Conservation (phyloP, 192 early-diverging fungal genomes). For the Linnemannia elongata region DNA sequence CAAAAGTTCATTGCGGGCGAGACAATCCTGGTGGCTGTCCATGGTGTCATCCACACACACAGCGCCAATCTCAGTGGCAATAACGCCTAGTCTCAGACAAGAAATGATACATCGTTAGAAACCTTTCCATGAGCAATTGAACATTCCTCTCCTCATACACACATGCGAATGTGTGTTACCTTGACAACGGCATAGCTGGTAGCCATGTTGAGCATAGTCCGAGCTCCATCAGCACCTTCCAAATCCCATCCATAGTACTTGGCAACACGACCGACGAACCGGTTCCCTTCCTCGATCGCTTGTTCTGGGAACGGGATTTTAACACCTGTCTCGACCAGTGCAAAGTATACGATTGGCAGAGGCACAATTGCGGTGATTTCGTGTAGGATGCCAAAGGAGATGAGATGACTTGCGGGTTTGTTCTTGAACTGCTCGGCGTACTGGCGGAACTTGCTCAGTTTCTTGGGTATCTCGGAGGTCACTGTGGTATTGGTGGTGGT, state of each 20-base stretch:
- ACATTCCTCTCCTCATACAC: neutral
- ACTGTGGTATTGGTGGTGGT: neutral
- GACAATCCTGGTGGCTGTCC: constrained; percentile 65
- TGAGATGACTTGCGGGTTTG: constrained; percentile 77
- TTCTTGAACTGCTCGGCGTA: constrained; percentile 71
- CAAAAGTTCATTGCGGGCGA: constrained; percentile 59
- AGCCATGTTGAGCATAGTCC: constrained; percentile 79
- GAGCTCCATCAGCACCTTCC: constrained; percentile 58
- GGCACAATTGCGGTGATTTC: constrained; percentile 91
- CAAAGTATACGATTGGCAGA: constrained; percentile 79
- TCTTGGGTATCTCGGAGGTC: constrained; percentile 18
- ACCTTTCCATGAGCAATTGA: neutral
- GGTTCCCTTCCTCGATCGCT: constrained; percentile 72
- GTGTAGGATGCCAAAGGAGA: constrained; percentile 86
- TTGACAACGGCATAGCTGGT: constrained; percentile 89
- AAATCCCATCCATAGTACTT: constrained; percentile 66
- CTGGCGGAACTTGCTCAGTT: constrained; percentile 60
- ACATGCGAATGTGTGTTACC: constrained; percentile 31
- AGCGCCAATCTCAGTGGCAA: constrained; percentile 76
- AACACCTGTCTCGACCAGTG: constrained; percentile 65
- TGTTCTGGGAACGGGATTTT: constrained; percentile 79
- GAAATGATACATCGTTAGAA: neutral
- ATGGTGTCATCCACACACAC: constrained; percentile 69
- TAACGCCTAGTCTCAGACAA: constrained; percentile 52
- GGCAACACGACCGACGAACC: constrained; percentile 67